These are phyloP conservation scores for Drechslerella dactyloides DNA, from an alignment of 2,329 filamentous ascomycete genomes.

Conservation along the genomic window DNA sequence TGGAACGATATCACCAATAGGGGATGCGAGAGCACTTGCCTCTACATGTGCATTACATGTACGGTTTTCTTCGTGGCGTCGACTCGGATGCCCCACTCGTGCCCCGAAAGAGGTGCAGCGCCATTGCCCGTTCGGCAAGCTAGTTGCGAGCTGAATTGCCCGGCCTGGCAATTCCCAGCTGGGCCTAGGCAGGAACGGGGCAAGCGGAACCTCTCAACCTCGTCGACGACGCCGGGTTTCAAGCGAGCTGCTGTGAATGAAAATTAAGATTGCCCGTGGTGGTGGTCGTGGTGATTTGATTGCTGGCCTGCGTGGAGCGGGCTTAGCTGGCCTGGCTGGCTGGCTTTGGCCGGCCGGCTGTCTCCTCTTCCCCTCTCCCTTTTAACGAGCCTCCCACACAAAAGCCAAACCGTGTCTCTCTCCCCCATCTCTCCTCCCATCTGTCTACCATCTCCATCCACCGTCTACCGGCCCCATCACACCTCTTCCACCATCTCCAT, in stretches of 20 bases:
- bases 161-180: constrained; percentile 23
- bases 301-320: neutral
- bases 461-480: constrained; percentile 55
- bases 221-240: constrained; percentile 1
- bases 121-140: constrained; percentile 46
- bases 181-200: constrained; percentile 21
- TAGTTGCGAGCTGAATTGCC: constrained; percentile 44
- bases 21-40: neutral
- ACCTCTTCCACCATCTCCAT: constrained; percentile 58
- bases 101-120: constrained; percentile 33
- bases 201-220: constrained; percentile 12
- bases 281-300: constrained; percentile 20
- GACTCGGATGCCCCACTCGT: constrained; percentile 33
- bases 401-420: constrained; percentile 56
- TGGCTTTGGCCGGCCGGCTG: neutral
- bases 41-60: neutral
- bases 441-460: neutral
- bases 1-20: neutral
- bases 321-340: constrained; percentile 3
- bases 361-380: constrained; percentile 7
- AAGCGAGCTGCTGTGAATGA: constrained; percentile 1
- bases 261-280: constrained; percentile 4
- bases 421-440: constrained; percentile 52
- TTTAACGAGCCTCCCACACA: constrained; percentile 18
- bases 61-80: constrained; percentile 30